These are phyloP conservation scores for Diaporthe sp. DNA, from an alignment of 2,329 filamentous ascomycete genomes.

Conservation along the genomic window DNA sequence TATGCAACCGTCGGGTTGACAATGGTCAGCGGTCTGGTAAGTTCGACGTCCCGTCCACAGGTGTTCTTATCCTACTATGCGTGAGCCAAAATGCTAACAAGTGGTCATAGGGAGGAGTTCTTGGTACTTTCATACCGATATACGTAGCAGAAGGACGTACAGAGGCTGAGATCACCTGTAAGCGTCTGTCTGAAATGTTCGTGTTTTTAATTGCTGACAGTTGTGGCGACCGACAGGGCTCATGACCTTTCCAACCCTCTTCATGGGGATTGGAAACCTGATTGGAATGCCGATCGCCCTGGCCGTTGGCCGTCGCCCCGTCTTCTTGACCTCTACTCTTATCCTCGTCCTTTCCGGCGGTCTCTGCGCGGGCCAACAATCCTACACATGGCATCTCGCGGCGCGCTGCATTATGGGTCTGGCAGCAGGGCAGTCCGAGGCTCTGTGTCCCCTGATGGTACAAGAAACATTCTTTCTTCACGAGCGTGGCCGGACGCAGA, in stretches of 20 bases:
- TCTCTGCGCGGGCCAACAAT: not conserved
- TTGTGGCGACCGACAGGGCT: not conserved
- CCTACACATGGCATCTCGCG: conserved; percentile 14
- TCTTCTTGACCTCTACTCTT: not conserved
- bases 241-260: conserved; percentile 17
- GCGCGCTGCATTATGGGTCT: not conserved
- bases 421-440: conserved; percentile 52
- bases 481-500: conserved; percentile 36
- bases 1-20: conserved; percentile 11
- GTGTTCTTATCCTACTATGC: not conserved
- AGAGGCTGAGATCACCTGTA: conserved; percentile 10
- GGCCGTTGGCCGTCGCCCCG: not conserved
- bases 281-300: conserved; percentile 12
- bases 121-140: conserved; percentile 14
- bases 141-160: not conserved
- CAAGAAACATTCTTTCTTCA: conserved; percentile 41
- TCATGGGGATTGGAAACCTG: conserved; percentile 11
- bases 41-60: not conserved
- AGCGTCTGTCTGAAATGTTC: not conserved
- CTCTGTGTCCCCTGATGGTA: conserved; percentile 51
- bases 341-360: conserved; percentile 10
- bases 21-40: conserved; percentile 12
- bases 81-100: not conserved
- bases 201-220: not conserved
- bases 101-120: not conserved